phyloP scores from a whole-genome alignment of 352 stramenopile species.

The Globisporangium parvum region DNA sequence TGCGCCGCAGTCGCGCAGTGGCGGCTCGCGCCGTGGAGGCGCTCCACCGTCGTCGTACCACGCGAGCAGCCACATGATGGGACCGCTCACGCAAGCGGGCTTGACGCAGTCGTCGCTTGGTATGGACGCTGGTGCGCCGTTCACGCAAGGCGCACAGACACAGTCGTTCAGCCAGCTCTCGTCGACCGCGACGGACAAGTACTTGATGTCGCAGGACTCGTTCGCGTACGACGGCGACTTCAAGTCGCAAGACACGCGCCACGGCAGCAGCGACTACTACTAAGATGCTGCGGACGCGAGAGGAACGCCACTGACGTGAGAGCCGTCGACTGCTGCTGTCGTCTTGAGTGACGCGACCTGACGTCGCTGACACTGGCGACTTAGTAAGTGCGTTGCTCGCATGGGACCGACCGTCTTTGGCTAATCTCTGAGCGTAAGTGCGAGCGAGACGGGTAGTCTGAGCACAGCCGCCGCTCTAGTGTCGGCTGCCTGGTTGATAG shows the following conservation, averaged over 20 bases:
- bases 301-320: not conserved
- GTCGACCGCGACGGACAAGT: slow-evolving; percentile 47
- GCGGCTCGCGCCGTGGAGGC: slow-evolving; percentile 21
- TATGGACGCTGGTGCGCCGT: slow-evolving; percentile 49
- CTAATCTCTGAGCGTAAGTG: too few species aligned
- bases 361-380: too few species aligned
- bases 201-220: slow-evolving; percentile 77
- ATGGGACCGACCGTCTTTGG: too few species aligned
- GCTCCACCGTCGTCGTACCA: slow-evolving; percentile 4
- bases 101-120: slow-evolving; percentile 59
- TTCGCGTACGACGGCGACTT: slow-evolving; percentile 77
- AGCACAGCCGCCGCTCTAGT: too few species aligned
- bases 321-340: too few species aligned
- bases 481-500: too few species aligned
- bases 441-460: too few species aligned
- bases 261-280: slow-evolving; percentile 58
- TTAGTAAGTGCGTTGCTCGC: too few species aligned
- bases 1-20: slow-evolving; percentile 6
- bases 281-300: slow-evolving; percentile 17
- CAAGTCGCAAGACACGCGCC: slow-evolving; percentile 74
- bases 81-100: slow-evolving; percentile 70
- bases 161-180: slow-evolving; percentile 85
- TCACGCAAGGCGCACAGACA: slow-evolving; percentile 74
- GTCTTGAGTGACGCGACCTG: too few species aligned
- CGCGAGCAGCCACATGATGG: slow-evolving; percentile 22